Evolutionary conservation across 495 filamentous ascomycete genomes (phyloP).

Genomic region (Collariella sp.): DNA sequence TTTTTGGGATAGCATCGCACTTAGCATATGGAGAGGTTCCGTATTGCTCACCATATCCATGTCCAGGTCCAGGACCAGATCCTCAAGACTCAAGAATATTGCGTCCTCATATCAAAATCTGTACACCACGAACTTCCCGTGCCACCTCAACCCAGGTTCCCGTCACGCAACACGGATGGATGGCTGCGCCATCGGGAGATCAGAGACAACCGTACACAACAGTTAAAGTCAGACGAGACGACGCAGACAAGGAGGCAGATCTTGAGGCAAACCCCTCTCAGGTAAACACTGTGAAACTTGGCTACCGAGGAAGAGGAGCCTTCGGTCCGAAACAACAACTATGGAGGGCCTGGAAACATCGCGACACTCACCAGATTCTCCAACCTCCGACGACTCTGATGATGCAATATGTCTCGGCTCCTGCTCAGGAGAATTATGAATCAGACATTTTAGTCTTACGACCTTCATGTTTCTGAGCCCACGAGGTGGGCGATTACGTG

Average conservation of each 20-base stretch:
- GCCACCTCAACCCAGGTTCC: neutral
- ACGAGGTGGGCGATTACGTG: neutral
- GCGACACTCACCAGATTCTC: neutral
- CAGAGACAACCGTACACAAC: neutral
- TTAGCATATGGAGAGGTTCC: too few species aligned
- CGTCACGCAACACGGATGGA: neutral
- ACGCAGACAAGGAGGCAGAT: neutral
- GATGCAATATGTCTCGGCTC: too few species aligned
- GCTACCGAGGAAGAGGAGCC: neutral
- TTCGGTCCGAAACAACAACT: neutral
- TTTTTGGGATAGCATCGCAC: too few species aligned
- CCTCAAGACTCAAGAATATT: too few species aligned
- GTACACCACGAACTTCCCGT: neutral
- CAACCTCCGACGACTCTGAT: neutral
- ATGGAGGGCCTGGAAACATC: neutral
- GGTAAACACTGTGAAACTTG: neutral
- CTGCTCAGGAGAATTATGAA: too few species aligned
- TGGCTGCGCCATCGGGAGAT: conserved; percentile 2
- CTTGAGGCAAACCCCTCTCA: neutral
- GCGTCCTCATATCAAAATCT: neutral
- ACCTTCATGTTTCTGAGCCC: neutral
- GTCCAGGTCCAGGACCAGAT: too few species aligned
- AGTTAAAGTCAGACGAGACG: neutral
- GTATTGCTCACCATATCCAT: too few species aligned
- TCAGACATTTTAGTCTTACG: neutral